Base-by-base conservation (phyloP, 2,329 filamentous ascomycete genomes). In the Pseudocercospora ulei region DNA sequence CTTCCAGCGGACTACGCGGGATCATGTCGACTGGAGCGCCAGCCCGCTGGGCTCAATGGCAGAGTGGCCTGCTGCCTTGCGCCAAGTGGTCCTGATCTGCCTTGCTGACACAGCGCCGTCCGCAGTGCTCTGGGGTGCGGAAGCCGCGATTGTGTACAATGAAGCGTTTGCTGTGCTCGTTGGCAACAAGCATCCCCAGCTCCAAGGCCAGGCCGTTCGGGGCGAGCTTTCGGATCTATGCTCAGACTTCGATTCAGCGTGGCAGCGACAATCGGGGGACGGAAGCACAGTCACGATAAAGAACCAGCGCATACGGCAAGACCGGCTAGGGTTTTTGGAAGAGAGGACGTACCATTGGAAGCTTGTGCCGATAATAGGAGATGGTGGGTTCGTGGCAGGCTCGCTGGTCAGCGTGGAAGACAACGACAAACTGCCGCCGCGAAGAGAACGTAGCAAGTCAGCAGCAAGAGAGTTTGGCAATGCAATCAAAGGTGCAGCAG, bases 121-220 rank as follows among this genome's bases (percentile, higher is more conserved):
- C 7, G 47, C 44, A 5, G 42, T 50, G 13, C 16, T 47, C 1
- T 44, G 41, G 33, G 38, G 38, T 4, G 13, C 19, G 14, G 20
- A 43, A 1, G 20, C 37, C 7, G 33, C 39, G 2, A 38, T 50
- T 11, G 42, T 54, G 7, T 54, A 52, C 41, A 54, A 54, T 17
- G 50, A 51, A 24, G 22, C 43, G 5, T 51, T 48, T 19, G 35
- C 47, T 3, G 28, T 19, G 2, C 22, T 51, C 13, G 44, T 54
- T 14, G 46, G 43, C 7, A 37, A 19, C 7, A 41, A 41, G 19
- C 40, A 49, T 30, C 43, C 49, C 2, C 23, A 18, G 4, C 30
- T 50, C 7, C 47, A 50, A 44, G 47, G 47, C 9, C 41, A 45
- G 22, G 13, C 34, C 4, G 17, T 44, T 5, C 19, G 14, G 18